These are phyloP conservation scores for Babesia bigemina DNA, from an alignment of 169 alveolate species.

Conservation along the genomic window DNA sequence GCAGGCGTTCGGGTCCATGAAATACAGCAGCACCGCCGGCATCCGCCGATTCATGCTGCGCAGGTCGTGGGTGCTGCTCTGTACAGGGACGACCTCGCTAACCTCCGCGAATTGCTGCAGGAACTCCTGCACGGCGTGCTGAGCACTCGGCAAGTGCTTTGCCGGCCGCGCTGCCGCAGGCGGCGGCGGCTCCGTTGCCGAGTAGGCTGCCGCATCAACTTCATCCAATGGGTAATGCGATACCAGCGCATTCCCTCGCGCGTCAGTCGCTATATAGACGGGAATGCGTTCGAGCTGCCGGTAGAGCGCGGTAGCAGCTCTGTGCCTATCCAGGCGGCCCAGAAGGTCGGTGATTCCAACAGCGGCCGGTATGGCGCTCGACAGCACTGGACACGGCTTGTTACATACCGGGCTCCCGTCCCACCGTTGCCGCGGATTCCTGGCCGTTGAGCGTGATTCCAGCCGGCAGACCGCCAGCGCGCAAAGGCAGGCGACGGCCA, in stretches of 20 bases:
- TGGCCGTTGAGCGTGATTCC: not conserved
- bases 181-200: not conserved
- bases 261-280: conserved; percentile 21
- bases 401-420: not conserved
- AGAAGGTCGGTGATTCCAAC: not conserved
- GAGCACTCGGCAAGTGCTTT: not conserved
- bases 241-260: conserved; percentile 12
- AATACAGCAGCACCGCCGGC: conserved; percentile 31
- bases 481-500: conserved; percentile 1
- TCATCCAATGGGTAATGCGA: conserved; percentile 35
- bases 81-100: not conserved
- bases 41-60: not conserved
- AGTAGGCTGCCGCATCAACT: not conserved
- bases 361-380: not conserved
- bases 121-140: conserved; percentile 4
- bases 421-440: not conserved
- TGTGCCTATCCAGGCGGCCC: conserved; percentile 1
- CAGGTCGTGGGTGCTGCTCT: conserved; percentile 2
- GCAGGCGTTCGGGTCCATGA: conserved; percentile 63
- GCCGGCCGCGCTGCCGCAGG: not conserved
- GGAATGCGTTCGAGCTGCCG: conserved; percentile 11
- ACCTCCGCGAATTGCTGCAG: not conserved
- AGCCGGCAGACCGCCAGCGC: not conserved
- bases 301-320: not conserved
- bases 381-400: not conserved